Evolutionary conservation across 768 basidiomycete species (phyloP), one percentile per base, ranked within the genome.

Genomic region (Termitomyces sp.): DNA sequence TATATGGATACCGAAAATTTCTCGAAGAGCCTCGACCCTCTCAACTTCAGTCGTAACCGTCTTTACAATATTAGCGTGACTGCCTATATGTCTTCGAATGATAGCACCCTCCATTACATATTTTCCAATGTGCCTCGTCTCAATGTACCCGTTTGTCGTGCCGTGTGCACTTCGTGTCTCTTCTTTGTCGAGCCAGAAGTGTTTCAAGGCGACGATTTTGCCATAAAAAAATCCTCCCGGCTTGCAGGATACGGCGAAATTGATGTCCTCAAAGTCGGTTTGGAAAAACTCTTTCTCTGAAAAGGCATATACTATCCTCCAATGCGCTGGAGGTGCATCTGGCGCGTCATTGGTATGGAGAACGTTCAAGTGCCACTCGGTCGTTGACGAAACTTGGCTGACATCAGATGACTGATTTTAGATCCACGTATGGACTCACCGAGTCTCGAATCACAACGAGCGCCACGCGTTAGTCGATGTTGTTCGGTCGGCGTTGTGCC

Each of bases 291-390:
- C 61, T 34, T 53, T 27, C 15, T 59, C 61, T 8, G 50, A 58
- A 36, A 62, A 62, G 30, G 58, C 36, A 49, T 62, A 62, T 7
- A 62, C 45, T 8, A 59, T 20, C 20, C 49, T 62, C 61, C 61
- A 62, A 18, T 33, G 24, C 6, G 52, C 31, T 45, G 8, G 22
- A 18, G 37, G 31, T 34, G 22, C 45, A 20, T 47, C 58, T 42
- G 48, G 31, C 18, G 22, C 49, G 6, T 39, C 49, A 52, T 63
- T 61, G 39, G 48, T 48, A 30, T 63, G 62, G 2, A 55, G 57
- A 30, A 63, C 57, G 7, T 61, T 49, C 18, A 58, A 54, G 45
- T 58, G 59, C 49, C 59, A 60, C n/a, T 57, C 52, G 16, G 44
- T 24, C 7, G 42, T 55, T 16, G 48, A 45, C 18, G 61, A 55